Evolutionary conservation across 2,329 filamentous ascomycete genomes (phyloP).

Genomic region (Cadophora sp.): DNA sequence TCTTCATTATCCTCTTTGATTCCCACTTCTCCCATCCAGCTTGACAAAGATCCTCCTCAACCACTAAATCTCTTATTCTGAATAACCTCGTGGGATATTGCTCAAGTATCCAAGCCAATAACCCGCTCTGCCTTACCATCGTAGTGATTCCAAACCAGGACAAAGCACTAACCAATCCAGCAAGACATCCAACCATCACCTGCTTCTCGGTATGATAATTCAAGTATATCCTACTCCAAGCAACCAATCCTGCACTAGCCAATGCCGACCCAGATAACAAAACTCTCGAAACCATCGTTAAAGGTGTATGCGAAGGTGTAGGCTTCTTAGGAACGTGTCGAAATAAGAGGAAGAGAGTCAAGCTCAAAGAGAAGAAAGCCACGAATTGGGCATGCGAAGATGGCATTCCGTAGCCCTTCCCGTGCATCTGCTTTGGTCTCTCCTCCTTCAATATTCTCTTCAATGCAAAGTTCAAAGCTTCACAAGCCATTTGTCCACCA

Average conservation of each 20-base stretch:
- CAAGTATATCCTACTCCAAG: slow-evolving; percentile 85
- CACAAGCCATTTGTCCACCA: slow-evolving; percentile 87
- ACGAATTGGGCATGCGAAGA: slow-evolving; percentile 95
- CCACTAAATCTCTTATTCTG: slow-evolving; percentile 81
- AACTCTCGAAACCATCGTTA: slow-evolving; percentile 65
- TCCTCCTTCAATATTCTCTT: slow-evolving; percentile 95
- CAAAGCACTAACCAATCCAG: slow-evolving; percentile 74
- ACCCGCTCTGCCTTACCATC: slow-evolving; percentile 69
- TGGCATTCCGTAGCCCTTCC: slow-evolving; percentile 98
- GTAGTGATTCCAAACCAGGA: slow-evolving; percentile 80
- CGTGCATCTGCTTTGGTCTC: slow-evolving; percentile 79
- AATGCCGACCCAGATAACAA: slow-evolving; percentile 63
- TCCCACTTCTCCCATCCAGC: slow-evolving; percentile 96
- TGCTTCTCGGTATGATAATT: slow-evolving; percentile 91
- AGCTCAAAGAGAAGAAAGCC: slow-evolving; percentile 85
- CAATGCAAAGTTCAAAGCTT: slow-evolving; percentile 86
- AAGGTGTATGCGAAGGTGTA: slow-evolving; percentile 55
- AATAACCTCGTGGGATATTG: slow-evolving; percentile 68
- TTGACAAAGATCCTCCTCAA: slow-evolving; percentile 88
- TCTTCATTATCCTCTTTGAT: slow-evolving; percentile 46
- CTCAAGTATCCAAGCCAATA: slow-evolving; percentile 76
- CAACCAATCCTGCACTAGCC: slow-evolving; percentile 70
- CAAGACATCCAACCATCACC: slow-evolving; percentile 79
- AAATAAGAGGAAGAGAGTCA: slow-evolving; percentile 83
- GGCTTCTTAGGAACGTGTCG: slow-evolving; percentile 69